A percentile compares a stretch with the other conserved stretches of the same genome.
phyloP scores from a whole-genome alignment of 495 filamentous ascomycete genomes.

The Penicillium arizonense region DNA sequence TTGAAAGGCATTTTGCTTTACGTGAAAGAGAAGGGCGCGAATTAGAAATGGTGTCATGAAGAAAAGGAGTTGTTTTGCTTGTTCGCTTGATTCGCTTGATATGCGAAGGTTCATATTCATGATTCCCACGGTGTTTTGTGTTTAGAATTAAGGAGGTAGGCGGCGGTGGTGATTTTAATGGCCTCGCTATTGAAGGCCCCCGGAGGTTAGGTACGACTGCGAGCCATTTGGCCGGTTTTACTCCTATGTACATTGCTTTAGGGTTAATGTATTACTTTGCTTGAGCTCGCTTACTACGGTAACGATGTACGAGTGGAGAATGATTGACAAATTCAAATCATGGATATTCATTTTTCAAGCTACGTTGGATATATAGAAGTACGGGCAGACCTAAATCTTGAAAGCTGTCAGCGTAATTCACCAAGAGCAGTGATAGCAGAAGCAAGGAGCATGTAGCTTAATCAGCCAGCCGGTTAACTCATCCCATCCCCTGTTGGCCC shows the following conservation, averaged over 20 bases:
- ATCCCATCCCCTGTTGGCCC: constrained; percentile 55
- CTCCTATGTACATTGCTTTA: constrained; percentile 16
- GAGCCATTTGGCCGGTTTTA: neutral
- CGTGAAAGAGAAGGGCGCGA: neutral
- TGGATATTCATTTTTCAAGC: neutral
- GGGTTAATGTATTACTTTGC: constrained; percentile 8
- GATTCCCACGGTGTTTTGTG: constrained; percentile 14
- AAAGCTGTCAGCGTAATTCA: constrained; percentile 17
- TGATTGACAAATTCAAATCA: neutral
- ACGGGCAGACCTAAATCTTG: constrained; percentile 25
- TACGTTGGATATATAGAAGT: constrained; percentile 6
- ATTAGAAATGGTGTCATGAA: neutral
- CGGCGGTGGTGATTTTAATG: neutral
- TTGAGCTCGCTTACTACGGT: neutral
- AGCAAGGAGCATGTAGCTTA: constrained; percentile 14
- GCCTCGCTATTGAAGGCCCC: constrained; percentile 5
- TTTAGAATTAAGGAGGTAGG: constrained; percentile 12
- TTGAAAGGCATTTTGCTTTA: neutral
- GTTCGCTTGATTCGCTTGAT: neutral
- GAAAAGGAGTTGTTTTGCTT: neutral
- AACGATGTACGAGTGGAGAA: neutral
- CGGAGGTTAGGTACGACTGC: neutral
- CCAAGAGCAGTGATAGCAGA: constrained; percentile 7
- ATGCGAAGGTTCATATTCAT: constrained; percentile 1
- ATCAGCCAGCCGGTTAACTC: constrained; percentile 67